phyloP scores from a whole-genome alignment of 805 yeast species.

The Candida boleticola region DNA sequence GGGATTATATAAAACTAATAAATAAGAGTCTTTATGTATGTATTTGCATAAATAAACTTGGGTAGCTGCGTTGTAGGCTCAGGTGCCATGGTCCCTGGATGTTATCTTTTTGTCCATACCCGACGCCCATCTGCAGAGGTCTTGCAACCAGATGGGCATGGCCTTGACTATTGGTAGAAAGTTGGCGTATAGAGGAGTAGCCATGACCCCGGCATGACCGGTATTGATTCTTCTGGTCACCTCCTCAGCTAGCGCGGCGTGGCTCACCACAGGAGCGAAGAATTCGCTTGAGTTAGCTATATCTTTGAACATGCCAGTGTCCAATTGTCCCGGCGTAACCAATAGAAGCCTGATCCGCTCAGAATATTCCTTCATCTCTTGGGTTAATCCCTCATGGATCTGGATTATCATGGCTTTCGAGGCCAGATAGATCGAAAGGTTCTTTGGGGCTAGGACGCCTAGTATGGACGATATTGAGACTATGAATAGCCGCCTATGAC shows the following conservation, averaged over 20 bases:
- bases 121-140: conserved; percentile 31
- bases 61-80: no score
- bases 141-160: conserved; percentile 41
- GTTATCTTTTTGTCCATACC: conserved; percentile 36
- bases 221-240: conserved; percentile 29
- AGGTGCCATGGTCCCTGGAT: no score
- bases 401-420: conserved; percentile 46
- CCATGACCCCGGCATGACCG: conserved; percentile 43
- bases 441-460: conserved; percentile 48
- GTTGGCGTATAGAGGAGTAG: conserved; percentile 48
- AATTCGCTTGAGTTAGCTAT: conserved; percentile 39
- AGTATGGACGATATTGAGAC: conserved; percentile 47
- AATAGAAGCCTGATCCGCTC: conserved; percentile 31
- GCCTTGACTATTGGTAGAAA: conserved; percentile 41
- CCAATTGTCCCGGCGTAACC: conserved; percentile 52
- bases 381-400: conserved; percentile 43
- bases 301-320: conserved; percentile 48
- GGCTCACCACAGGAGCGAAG: conserved; percentile 49
- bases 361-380: conserved; percentile 27
- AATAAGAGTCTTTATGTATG: neutral
- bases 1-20: neutral
- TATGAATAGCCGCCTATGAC: conserved; percentile 24
- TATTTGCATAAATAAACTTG: neutral
- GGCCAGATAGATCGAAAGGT: conserved; percentile 48
- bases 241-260: conserved; percentile 30